A percentile compares a stretch with the other conserved stretches of the same genome.
phyloP scores from a whole-genome alignment of 129 eudicot genomes.

The Artemisia argyi region DNA sequence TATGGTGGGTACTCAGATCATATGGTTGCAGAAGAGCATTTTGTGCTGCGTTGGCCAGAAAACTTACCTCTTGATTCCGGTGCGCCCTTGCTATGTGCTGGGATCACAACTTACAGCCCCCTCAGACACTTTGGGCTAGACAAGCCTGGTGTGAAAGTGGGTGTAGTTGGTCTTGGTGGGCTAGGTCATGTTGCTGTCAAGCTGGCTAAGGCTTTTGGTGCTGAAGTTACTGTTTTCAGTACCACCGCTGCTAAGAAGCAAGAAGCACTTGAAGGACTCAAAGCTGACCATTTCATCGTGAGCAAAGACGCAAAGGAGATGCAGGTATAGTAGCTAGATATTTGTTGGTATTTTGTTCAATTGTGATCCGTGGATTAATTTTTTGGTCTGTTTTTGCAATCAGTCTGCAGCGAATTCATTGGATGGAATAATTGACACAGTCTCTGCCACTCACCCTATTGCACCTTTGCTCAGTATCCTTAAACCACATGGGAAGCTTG shows the following conservation, averaged over 20 bases:
- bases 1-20: slow-evolving; percentile 64
- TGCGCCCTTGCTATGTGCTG: slow-evolving; percentile 70
- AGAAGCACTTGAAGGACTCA: slow-evolving; percentile 48
- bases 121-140: slow-evolving; percentile 53
- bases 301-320: slow-evolving; percentile 44
- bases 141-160: slow-evolving; percentile 49
- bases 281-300: slow-evolving; percentile 47
- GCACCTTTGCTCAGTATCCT: slow-evolving; percentile 41
- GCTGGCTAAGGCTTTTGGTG: slow-evolving; percentile 58
- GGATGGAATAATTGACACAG: slow-evolving; percentile 65
- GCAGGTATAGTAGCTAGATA: slow-evolving; percentile 25
- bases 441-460: slow-evolving; percentile 51
- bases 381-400: neutral
- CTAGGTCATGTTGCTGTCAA: slow-evolving; percentile 56
- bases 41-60: slow-evolving; percentile 47
- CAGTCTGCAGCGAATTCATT: slow-evolving; percentile 40
- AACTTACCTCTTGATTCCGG: slow-evolving; percentile 50
- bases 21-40: slow-evolving; percentile 56
- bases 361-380: neutral
- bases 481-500: slow-evolving; percentile 53
- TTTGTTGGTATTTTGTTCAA: neutral
- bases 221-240: slow-evolving; percentile 56
- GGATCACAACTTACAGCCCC: slow-evolving; percentile 71
- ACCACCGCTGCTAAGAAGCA: slow-evolving; percentile 41
- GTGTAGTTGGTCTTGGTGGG: slow-evolving; percentile 69